These are phyloP conservation scores for Xylariaceae sp. DNA, from an alignment of 2,329 filamentous ascomycete genomes.

Conservation along the genomic window DNA sequence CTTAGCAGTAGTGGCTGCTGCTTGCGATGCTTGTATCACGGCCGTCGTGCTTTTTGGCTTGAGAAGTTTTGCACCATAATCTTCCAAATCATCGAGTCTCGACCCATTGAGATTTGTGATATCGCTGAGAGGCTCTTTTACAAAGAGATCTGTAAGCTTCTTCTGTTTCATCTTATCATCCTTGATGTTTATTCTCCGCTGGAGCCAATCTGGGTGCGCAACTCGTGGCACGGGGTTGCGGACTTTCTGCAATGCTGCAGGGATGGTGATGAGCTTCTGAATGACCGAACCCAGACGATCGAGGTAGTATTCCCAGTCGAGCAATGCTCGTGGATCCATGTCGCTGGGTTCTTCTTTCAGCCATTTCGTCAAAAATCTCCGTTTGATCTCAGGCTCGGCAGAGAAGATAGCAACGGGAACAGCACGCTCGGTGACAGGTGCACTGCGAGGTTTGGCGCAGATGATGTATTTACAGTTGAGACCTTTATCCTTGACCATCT, in stretches of 20 bases:
- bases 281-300: slow-evolving; percentile 96
- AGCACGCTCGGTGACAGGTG: slow-evolving; percentile 90
- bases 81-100: slow-evolving; percentile 70
- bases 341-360: slow-evolving; percentile 87
- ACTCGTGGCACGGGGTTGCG: slow-evolving; percentile 92
- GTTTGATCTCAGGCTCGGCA: slow-evolving; percentile 82
- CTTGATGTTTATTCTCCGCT: slow-evolving; percentile 88
- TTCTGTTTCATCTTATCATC: slow-evolving; percentile 98
- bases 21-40: slow-evolving; percentile 55
- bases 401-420: slow-evolving; percentile 97
- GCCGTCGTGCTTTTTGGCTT: slow-evolving; percentile 61
- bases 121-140: slow-evolving; percentile 68
- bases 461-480: slow-evolving; percentile 99
- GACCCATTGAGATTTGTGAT: slow-evolving; percentile 63
- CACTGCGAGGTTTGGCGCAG: slow-evolving; percentile 78
- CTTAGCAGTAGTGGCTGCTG: slow-evolving; percentile 57
- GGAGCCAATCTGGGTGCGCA: slow-evolving; percentile 93
- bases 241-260: slow-evolving; percentile 91
- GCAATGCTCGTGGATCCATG: slow-evolving; percentile 83
- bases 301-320: slow-evolving; percentile 97
- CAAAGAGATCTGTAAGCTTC: slow-evolving; percentile 92
- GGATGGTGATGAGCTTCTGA: slow-evolving; percentile 98
- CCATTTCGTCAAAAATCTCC: slow-evolving; percentile 91
- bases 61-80: slow-evolving; percentile 68
- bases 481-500: slow-evolving; percentile 99